Base-by-base conservation (phyloP, 495 filamentous ascomycete species). In the Lasiosphaeria ovina region DNA sequence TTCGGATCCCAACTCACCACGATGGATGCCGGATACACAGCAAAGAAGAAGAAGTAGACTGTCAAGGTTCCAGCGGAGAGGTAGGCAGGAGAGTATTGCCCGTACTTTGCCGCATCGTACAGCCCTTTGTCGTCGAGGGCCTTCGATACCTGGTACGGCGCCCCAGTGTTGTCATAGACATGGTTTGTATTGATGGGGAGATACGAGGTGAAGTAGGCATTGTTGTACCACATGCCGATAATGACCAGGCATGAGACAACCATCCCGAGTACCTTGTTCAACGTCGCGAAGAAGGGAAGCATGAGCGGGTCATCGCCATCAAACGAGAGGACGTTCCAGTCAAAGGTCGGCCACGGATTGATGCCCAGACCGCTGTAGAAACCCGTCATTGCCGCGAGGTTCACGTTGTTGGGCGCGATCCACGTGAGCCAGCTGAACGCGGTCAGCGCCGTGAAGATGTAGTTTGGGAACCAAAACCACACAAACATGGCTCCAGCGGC, bases 311-410 rank as follows among this genome's bases (percentile, higher is more conserved):
- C 71, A 6, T 66, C 63, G 12, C 56, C 32, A 34, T 69, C 64
- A 47, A 63, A 70, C 2, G 64, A 44, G 36, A 72, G 12, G 34
- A 66, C 63, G 48, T 76, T 76, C 71, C 71, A 76, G 64, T 76
- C 74, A 55, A 69, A 75, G 0, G 74, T 76, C 3, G 74, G 68
- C 64, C 66, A 67, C 2, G 74, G 74, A 59, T 76, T 76, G 38
- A 76, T 40, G 8, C 74, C 74, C 1, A 76, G 55, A 16, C 74
- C 74, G 32, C 65, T 70, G 33, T 69, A 64, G 65, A 74, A 69
- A 12, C 74, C 74, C 0, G 69, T 64, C 56, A 76, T 64, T 54
- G 65, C 51, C n/a, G 53, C 38, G 7, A 75, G 69, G 38, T 65
- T 58, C 49, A 67, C n/a, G 63, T 74, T 75, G 59, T 70, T 60